These are phyloP conservation scores for Echites panduratus DNA, from an alignment of 257 asterid genomes.

Conservation along the genomic window DNA sequence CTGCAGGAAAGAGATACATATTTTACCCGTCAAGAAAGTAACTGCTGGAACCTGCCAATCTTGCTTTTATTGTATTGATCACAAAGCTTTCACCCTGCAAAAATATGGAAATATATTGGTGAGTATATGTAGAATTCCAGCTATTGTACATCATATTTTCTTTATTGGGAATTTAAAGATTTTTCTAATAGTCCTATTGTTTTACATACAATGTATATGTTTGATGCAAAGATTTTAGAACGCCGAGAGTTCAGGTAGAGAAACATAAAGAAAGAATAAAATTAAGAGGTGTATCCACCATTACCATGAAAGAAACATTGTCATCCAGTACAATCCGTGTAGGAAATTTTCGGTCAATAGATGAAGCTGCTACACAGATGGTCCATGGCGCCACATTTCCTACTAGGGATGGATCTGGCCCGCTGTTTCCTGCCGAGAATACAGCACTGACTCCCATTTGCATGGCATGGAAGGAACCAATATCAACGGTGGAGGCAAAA, in stretches of 20 bases:
- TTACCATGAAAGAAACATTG: neutral
- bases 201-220: neutral
- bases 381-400: constrained; percentile 56
- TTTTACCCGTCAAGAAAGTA: neutral
- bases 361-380: constrained; percentile 49
- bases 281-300: neutral
- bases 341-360: constrained; percentile 44
- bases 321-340: constrained; percentile 32
- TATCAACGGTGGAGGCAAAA: constrained; percentile 8
- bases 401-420: constrained; percentile 42
- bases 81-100: constrained; percentile 1
- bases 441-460: constrained; percentile 42
- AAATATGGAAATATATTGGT: neutral
- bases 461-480: constrained; percentile 42
- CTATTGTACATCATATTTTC: neutral
- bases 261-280: neutral
- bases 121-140: neutral
- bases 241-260: neutral
- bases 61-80: neutral
- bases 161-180: neutral
- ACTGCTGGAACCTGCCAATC: neutral
- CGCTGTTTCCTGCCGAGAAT: constrained; percentile 47
- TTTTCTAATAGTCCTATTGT: neutral
- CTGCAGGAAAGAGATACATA: neutral
- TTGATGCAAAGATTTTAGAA: neutral